These are phyloP conservation scores for Gossypium turneri DNA, from an alignment of 345 rosid genomes.

Conservation along the genomic window DNA sequence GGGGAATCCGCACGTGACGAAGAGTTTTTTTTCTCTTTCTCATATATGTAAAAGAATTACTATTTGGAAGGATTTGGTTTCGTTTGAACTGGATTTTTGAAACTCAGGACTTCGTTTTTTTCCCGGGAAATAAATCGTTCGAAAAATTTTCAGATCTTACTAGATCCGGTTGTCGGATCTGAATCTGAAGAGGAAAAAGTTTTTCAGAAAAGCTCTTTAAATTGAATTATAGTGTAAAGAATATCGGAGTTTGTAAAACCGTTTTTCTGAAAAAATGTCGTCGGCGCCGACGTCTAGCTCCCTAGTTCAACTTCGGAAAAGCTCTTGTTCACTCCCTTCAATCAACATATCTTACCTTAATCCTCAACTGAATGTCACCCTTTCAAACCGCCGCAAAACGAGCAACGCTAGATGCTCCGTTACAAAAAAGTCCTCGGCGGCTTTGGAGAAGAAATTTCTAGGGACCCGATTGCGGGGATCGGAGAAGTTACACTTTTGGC, in stretches of 20 bases:
- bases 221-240: background rate
- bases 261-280: constrained; percentile 41
- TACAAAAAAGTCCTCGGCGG: constrained; percentile 21
- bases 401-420: constrained; percentile 34
- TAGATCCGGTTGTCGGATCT: background rate
- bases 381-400: constrained; percentile 24
- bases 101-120: background rate
- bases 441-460: constrained; percentile 40
- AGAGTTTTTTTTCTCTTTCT: background rate
- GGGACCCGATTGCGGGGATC: constrained; percentile 46
- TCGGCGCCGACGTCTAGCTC: constrained; percentile 40
- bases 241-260: background rate
- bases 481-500: constrained; percentile 65
- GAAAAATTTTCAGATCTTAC: background rate
- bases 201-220: background rate
- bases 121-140: background rate
- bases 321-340: constrained; percentile 27
- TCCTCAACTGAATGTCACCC: constrained; percentile 35
- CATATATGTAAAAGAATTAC: background rate
- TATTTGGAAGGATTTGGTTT: constrained; percentile 10
- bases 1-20: constrained; percentile 23
- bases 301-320: constrained; percentile 33
- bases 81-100: background rate
- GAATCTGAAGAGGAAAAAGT: background rate
- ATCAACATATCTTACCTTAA: constrained; percentile 23